Evolutionary conservation across 352 stramenopile genomes (phyloP).

Genomic region (Globisporangium lucens): DNA sequence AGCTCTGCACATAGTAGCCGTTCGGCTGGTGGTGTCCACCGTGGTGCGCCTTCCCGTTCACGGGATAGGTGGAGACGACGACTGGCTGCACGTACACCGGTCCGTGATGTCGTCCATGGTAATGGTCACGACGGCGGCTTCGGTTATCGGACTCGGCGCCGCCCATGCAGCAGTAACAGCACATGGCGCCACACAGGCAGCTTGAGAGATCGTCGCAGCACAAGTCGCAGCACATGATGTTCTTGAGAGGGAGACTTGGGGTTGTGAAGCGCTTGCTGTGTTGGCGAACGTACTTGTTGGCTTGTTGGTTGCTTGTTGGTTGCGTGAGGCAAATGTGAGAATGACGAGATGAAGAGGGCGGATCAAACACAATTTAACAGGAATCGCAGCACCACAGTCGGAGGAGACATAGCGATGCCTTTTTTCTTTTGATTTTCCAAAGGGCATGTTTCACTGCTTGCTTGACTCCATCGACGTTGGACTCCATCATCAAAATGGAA

Average conservation of each 20-base stretch:
- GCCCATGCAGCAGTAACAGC: constrained; percentile 17
- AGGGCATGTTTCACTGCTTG: not conserved
- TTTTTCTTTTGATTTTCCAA: not conserved
- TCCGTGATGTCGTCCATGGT: constrained; percentile 11
- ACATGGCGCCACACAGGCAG: constrained; percentile 32
- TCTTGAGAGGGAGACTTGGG: too few species aligned
- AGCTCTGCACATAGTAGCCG: constrained; percentile 15
- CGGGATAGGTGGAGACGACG: constrained; percentile 16
- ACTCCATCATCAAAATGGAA: constrained; percentile 1
- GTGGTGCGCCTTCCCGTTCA: constrained; percentile 1
- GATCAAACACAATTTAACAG: too few species aligned
- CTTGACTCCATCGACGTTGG: not conserved
- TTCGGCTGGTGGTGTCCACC: constrained; percentile 8
- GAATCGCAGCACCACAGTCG: too few species aligned
- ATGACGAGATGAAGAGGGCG: not conserved
- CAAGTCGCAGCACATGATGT: constrained; percentile 2
- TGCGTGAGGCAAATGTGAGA: not conserved
- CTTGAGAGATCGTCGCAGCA: constrained; percentile 30
- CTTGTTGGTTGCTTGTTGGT: not conserved
- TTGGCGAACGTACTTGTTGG: not conserved
- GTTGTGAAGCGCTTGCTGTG: not conserved
- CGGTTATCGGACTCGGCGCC: constrained; percentile 19
- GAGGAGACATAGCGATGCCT: not conserved
- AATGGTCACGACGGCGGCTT: constrained; percentile 10
- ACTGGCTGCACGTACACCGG: constrained; percentile 41